These are phyloP conservation scores for Zasmidium cellare DNA, from an alignment of 2,329 filamentous ascomycete species.

Conservation along the genomic window DNA sequence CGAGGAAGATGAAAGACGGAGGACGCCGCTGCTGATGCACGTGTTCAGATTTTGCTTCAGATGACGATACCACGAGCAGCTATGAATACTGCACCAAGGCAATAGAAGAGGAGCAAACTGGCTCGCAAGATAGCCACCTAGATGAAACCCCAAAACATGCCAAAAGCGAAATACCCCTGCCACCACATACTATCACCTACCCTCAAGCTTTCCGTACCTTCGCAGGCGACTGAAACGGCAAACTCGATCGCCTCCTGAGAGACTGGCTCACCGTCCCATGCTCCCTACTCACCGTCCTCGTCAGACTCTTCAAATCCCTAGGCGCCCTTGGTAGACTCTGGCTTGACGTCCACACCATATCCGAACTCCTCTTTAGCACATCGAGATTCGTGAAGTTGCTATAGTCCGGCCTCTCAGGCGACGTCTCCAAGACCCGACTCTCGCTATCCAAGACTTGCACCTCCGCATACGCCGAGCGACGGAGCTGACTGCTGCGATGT, in stretches of 20 bases:
- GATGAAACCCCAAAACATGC: not conserved
- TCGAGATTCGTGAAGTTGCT: slow-evolving; percentile 16
- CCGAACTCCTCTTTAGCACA: slow-evolving; percentile 13
- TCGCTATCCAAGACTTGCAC: slow-evolving; percentile 26
- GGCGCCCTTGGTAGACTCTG: slow-evolving; percentile 11
- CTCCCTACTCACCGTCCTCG: slow-evolving; percentile 26
- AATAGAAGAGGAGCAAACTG: not conserved
- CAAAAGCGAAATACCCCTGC: not conserved
- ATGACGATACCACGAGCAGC: not conserved
- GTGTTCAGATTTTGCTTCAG: not conserved
- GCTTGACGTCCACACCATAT: slow-evolving; percentile 17
- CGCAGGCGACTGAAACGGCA: slow-evolving; percentile 27
- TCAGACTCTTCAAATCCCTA: slow-evolving; percentile 26
- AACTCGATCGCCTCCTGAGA: slow-evolving; percentile 24
- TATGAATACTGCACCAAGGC: not conserved
- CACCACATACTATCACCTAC: not conserved
- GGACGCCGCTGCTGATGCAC: not conserved
- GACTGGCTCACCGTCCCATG: slow-evolving; percentile 31
- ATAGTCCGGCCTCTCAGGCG: slow-evolving; percentile 18
- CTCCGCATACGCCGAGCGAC: slow-evolving; percentile 10
- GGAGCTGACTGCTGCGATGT: slow-evolving; percentile 15
- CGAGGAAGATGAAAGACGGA: not conserved
- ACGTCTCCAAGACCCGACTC: slow-evolving; percentile 23
- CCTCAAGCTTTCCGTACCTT: slow-evolving; percentile 21
- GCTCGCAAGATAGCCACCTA: slow-evolving; percentile 1